Base-by-base conservation (phyloP, 106 monocot genomes). In the Amphibolis antarctica region DNA sequence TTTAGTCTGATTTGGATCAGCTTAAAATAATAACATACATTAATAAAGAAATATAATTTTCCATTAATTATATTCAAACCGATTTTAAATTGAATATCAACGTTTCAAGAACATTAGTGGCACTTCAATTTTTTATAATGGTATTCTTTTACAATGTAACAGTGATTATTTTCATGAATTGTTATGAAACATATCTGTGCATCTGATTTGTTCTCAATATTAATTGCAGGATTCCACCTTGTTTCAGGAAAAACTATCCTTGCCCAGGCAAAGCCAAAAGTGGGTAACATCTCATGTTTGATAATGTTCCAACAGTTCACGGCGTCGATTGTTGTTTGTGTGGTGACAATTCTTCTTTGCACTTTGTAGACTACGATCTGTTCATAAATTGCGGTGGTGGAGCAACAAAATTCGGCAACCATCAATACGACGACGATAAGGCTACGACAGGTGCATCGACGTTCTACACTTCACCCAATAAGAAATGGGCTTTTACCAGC, bases 401-500 rank as follows among this genome's bases (percentile, higher is more conserved):
- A 1, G 25, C 46, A 12, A 48, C 60, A 4, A 60, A n/a, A 1
- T 12, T 31, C 12, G 58, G 46, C 2, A 28, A 60, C 9, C 10
- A 0, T 28, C 28, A 30, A 20, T 69, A 69, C n/a, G 69, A 69
- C 27, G 69, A 30, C 9, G 69, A 69, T 48, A 19, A 0, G 10
- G 3, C 0, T 9, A 20, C 44, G 7, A 0, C 11, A 4, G 69
- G 13, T 29, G 28, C 28, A 30, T 49, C 69, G 4, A 18, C 0
- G 9, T 62, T 29, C 21, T 62, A 36, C n/a, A 28, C 1, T 1
- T 42, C 60, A 18, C 5, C 12, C 12, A 60, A 21, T 31, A 17
- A 12, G 42, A 62, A 62, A 22, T 71, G 71, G 71, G 71, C 62
- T n/a, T 64, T 31, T 27, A 72, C 63, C 43, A 72, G 64, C n/a